Base-by-base conservation (phyloP, 75 land plant genomes). In the Selaginella tamariscina region DNA sequence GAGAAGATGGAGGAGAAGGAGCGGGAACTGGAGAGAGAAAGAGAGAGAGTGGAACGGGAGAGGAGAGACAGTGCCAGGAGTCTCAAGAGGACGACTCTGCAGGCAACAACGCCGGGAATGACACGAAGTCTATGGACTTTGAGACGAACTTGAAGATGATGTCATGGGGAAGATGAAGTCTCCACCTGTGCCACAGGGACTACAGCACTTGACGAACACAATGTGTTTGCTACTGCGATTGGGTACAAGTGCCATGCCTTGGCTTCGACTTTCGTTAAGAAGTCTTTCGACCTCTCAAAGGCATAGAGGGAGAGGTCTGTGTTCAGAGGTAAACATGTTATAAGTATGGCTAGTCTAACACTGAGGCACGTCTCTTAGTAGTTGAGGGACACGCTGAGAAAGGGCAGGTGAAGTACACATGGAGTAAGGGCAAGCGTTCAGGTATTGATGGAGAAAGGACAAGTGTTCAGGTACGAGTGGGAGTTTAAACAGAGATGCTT, bases 171-270 rank as follows among this genome's bases (percentile, higher is more conserved):
- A 5, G 49, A 5, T 15, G 11, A 39, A 39, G 49, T 39, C 49
- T 5, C 49, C 49, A 15, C 49, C 49, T 5, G 49, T 39, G 49
- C 49, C 49, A 15, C 49, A 39, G 49, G 49, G 49, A 5, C 49
- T 39, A 5, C 49, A 39, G 49, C 49, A 39, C 49, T 39, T 39
- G 49, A 39, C 49, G 49, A 39, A 39, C 49, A 39, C 49, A 39
- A 39, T 39, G 49, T 39, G 49, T 15, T 39, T 15, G 49, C 49
- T 15, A 39, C 49, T 15, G 49, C 49, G 49, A 5, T 39, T 5
- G 49, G 49, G 11, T 39, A 39, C 15, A 5, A 15, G 11, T 39
- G 49, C 49, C 49, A 39, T 39, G 5, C 49, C 49, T 5, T 39
- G 49, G 49, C 49, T 15, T 39, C 49, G 49, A 39, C 5, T 5